Evolutionary conservation across 2,329 filamentous ascomycete species (phyloP), one percentile per base, ranked within the genome.

Genomic region (Fusarium metavorans): DNA sequence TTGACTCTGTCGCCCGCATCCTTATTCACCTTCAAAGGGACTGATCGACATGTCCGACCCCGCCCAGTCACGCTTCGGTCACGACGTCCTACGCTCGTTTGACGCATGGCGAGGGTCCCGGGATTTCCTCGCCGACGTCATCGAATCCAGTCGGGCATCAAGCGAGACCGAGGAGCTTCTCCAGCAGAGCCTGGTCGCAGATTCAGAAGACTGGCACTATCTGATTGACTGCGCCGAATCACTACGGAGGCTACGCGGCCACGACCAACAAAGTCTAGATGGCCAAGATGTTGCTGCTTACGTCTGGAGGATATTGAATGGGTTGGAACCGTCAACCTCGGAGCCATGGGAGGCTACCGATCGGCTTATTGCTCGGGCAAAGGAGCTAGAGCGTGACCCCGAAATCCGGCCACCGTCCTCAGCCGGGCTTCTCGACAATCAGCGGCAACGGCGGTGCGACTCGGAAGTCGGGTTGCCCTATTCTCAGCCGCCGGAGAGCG

Each of bases 281-380:
- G 81, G 80, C 5, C 76, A 77, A 64, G 83, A 84, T 68, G 43
- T 83, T 6, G 77, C 83, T 27, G 74, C 79, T 20, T 82, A 80
- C 66, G 66, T 84, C 34, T 80, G 77, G 71, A 64, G 72, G 13
- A 77, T 80, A 30, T 60, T 79, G 27, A 61, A 73, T 6, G 70
- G 71, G 18, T 32, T 66, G 23, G 50, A 64, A 14, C 20, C 71
- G 27, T 37, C 66, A 39, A 16, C 64, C 43, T 39, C 67, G 8
- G 62, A 71, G 20, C 75, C 79, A 6, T 85, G 83, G 83, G 76
- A 70, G 32, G 72, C 80, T 56, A 85, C 83, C 5, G 83, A 85
- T 64, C 77, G 80, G 30, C 72, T 83, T 23, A 83, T 84, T 60
- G 70, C 76, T 27, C 70, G 74, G 43, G 81, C 80, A 13, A 79